A percentile compares a stretch with the other conserved stretches of the same genome.
Evolutionary conservation across 441 rosid genomes (phyloP).

Genomic region (Omphalea diandra): DNA sequence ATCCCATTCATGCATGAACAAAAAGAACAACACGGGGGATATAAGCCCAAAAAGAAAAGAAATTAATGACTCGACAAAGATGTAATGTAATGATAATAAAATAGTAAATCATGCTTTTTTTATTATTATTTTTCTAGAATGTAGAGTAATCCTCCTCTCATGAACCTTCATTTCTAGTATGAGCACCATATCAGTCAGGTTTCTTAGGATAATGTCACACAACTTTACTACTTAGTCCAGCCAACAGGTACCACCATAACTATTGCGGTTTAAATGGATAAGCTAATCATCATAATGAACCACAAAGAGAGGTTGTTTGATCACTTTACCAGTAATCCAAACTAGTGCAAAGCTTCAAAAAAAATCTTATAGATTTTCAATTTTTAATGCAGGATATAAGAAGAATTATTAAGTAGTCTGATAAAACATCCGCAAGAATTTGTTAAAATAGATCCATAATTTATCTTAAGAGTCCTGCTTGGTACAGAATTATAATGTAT

Average conservation of each 20-base stretch:
- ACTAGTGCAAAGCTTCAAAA: not conserved
- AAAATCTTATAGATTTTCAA: not conserved
- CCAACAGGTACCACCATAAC: not conserved
- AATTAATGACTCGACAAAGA: no score
- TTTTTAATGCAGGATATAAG: not conserved
- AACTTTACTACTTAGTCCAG: not conserved
- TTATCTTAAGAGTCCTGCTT: not conserved
- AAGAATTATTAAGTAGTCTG: not conserved
- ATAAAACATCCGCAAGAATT: not conserved
- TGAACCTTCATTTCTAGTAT: not conserved
- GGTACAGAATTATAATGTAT: not conserved
- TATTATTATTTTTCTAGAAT: not conserved
- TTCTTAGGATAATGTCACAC: not conserved
- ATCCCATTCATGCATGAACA: no score
- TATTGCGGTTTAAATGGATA: not conserved
- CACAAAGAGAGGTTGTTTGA: not conserved
- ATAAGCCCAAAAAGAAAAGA: no score
- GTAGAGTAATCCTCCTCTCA: not conserved
- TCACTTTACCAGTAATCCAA: not conserved
- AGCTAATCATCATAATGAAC: not conserved
- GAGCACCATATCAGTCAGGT: not conserved
- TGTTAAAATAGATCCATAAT: not conserved
- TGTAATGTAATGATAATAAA: not conserved
- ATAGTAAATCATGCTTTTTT: not conserved
- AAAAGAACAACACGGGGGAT: no score